Base-by-base conservation (phyloP, 768 basidiomycete species). In the Rhodotorula babjevae region DNA sequence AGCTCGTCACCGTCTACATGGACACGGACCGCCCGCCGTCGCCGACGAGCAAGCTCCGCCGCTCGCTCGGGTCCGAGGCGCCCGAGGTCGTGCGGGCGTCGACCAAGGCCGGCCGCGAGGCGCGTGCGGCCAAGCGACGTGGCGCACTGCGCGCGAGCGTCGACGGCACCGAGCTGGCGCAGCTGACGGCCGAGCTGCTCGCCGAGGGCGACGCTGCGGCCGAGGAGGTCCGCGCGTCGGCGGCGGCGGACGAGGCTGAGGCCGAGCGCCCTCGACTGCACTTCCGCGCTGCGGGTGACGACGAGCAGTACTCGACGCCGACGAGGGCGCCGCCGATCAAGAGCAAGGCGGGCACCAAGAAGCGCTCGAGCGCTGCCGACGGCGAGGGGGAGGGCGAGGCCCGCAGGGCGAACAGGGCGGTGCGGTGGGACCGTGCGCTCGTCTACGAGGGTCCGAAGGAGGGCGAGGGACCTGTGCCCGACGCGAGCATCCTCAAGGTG, bases 1-100 rank as follows among this genome's bases (percentile, higher is more conserved):
- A 75, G 49, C 62, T 77, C 50, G 68, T 72, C 29, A 65, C 66
- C 9, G 61, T 79, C 61, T 59, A 58, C 53, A 62, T 78, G 55
- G 71, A 76, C 31, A 62, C 63, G 49, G 65, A 72, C 42, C 73
- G 78, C 9, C 78, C 78, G 25, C 75, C 78, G 14, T 70, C 68
- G 4, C 78, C 78, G 8, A 77, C 77, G 44, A 71, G 70, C 69
- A 79, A 78, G 67, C 74, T 79, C 49, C 77, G 78, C 5, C 68
- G 65, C 12, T 60, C 68, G 46, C 42, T 72, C 9, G 62, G 49
- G 15, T 29, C 49, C 50, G 50, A 52, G 3, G 55, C 46, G 1
- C 44, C 25, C 6, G 67, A 36, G 5, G 50, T 52, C 25, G 50
- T 52, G 2, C 16, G 40, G 1, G 47, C 67, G 31, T 36, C 33